phyloP scores from a whole-genome alignment of 129 eudicot species.

The Smallanthus sonchifolius region DNA sequence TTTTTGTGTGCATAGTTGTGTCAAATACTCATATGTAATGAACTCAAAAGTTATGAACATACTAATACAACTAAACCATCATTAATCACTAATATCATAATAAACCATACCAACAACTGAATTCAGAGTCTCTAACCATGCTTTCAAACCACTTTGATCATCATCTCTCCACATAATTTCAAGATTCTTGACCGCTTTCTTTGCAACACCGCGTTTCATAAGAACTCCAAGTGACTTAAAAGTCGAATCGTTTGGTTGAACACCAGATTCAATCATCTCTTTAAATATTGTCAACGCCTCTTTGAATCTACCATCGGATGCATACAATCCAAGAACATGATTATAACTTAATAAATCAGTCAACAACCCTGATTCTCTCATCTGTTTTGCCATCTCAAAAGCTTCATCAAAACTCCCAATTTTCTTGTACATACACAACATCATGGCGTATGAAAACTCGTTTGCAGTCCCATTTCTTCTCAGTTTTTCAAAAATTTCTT shows the following conservation, averaged over 20 bases:
- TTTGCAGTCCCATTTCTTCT: conserved; percentile 50
- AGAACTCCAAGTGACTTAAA: conserved; percentile 57
- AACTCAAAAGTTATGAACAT: not conserved
- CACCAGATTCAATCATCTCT: conserved; percentile 57
- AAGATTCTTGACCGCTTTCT: conserved; percentile 56
- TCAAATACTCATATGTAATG: too few relatives aligned
- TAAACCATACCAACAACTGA: conserved; percentile 39
- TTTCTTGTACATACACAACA: conserved; percentile 81
- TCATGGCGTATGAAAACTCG: conserved; percentile 94
- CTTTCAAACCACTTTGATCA: conserved; percentile 44
- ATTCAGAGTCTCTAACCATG: conserved; percentile 51
- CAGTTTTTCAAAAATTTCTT: conserved; percentile 54
- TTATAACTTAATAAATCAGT: conserved; percentile 73
- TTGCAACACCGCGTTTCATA: conserved; percentile 70
- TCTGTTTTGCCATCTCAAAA: conserved; percentile 51
- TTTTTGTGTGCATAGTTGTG: too few relatives aligned
- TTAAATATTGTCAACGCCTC: conserved; percentile 58
- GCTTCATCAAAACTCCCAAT: conserved; percentile 68
- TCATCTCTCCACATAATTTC: conserved; percentile 56
- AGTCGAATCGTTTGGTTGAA: conserved; percentile 69
- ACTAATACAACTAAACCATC: not conserved
- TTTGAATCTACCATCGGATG: conserved; percentile 68
- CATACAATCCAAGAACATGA: conserved; percentile 65
- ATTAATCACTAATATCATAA: conserved; percentile 19
- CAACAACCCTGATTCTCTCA: conserved; percentile 73